Evolutionary conservation across 129 eudicot species (phyloP), one percentile per base, ranked within the genome.

Genomic region (Lonicera japonica): DNA sequence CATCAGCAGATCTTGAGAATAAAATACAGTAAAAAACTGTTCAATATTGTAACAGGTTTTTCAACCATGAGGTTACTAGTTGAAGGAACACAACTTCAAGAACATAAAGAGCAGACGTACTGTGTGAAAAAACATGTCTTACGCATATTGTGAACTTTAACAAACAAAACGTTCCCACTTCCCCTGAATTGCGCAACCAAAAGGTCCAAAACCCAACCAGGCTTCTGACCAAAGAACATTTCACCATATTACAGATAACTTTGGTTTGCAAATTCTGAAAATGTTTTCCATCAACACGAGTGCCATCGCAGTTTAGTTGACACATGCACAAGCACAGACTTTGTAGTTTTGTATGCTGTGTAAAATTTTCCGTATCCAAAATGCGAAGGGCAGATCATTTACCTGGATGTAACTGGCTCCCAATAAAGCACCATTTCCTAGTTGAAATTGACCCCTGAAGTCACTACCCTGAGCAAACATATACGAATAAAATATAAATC

Each of bases 371-470:
- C 66, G 23, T 8, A 50, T 59, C 43, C 22, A 16, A 21, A 61
- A 19, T 45, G 19, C 47, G 23, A 56, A 63, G 5, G 45, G 11
- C 11, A 34, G 34, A 68, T 52, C 23, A 34, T 60, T 73, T 68
- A 92, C 99, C 95, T 92, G 99, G 55, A 92, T 88, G 82, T 92
- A 92, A 80, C 84, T 92, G 65, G 96, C 99, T 46, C 96, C 99
- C 25, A 92, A 40, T 47, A 92, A 73, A 20, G 83, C 80, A 60
- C 99, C 99, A 55, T 75, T 88, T 8, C 99, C 99, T 7, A 92
- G 56, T 80, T 92, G 99, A 39, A 92, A 56, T 73, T 92, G 99
- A 67, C 87, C 69, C 82, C 99, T 85, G 56, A 78, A 92, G 74
- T 92, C 99, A 24, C 56, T 69, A 23, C 99, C 99, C 99, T 92